Evolutionary conservation across 2,329 filamentous ascomycete species (phyloP).

Genomic region (Lachnellula cervina): DNA sequence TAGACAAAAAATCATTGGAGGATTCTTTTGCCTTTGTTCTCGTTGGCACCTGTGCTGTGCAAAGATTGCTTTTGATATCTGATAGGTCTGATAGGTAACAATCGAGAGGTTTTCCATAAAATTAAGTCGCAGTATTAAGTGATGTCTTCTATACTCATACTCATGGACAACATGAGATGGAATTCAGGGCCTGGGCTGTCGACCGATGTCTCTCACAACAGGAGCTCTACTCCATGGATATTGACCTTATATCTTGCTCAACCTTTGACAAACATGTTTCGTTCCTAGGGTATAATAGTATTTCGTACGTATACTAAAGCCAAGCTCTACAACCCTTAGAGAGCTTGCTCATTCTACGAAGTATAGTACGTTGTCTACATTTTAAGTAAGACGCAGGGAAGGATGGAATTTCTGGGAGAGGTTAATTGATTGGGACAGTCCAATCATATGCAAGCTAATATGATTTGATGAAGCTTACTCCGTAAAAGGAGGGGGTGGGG

Average conservation of each 20-base stretch:
- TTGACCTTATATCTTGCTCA: too few relatives aligned
- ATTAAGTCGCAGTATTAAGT: not conserved
- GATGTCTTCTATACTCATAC: not conserved
- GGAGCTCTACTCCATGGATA: too few relatives aligned
- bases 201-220: too few relatives aligned
- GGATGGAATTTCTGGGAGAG: not conserved
- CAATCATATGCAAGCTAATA: slow-evolving; percentile 5
- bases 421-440: slow-evolving; percentile 4
- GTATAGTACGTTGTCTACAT: too few relatives aligned
- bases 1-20: slow-evolving; percentile 10
- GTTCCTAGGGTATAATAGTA: too few relatives aligned
- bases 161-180: not conserved
- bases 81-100: not conserved
- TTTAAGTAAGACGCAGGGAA: not conserved
- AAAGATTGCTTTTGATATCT: slow-evolving; percentile 1
- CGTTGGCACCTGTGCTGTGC: not conserved
- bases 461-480: not conserved
- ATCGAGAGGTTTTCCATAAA: not conserved
- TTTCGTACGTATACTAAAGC: too few relatives aligned
- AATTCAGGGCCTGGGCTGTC: not conserved
- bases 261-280: too few relatives aligned
- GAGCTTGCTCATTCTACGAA: too few relatives aligned
- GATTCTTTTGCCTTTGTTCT: slow-evolving; percentile 1
- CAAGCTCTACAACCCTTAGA: too few relatives aligned
- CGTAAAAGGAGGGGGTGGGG: too few relatives aligned